Conservation (phyloP, 2,329 filamentous ascomycete genomes). For the Xylariaceae sp. region DNA sequence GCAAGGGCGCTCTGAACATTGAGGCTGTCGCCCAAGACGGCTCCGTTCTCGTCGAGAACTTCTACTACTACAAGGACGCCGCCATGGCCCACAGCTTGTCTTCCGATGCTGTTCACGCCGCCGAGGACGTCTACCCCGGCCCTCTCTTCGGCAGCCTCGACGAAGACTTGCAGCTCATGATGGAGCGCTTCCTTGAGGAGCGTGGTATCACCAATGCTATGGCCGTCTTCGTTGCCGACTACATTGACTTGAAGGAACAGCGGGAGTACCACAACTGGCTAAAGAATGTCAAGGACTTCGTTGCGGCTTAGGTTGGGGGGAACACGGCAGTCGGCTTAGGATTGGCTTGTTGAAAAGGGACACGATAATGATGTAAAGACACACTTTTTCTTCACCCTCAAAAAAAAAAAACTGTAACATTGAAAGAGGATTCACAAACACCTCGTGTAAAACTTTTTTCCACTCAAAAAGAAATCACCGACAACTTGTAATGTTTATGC, state of each 20-base stretch:
- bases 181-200: conserved; percentile 94
- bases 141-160: conserved; percentile 92
- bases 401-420: conserved; percentile 6
- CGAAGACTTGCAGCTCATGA: conserved; percentile 85
- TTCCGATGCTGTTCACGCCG: conserved; percentile 70
- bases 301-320: conserved; percentile 57
- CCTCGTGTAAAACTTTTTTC: conserved; percentile 14
- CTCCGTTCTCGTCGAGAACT: conserved; percentile 79
- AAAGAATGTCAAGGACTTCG: conserved; percentile 76
- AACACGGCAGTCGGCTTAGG: neutral
- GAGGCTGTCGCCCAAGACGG: conserved; percentile 84
- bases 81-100: conserved; percentile 70
- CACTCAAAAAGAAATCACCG: conserved; percentile 1
- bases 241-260: conserved; percentile 98
- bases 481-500: too few species aligned
- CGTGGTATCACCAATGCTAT: conserved; percentile 82
- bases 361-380: neutral
- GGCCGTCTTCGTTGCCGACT: conserved; percentile 88
- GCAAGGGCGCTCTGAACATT: conserved; percentile 78
- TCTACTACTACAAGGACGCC: conserved; percentile 78
- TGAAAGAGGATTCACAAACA: conserved; percentile 1
- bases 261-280: conserved; percentile 92
- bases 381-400: neutral
- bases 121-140: conserved; percentile 77
- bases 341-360: conserved; percentile 1